phyloP scores from a whole-genome alignment of 2,329 filamentous ascomycete genomes.

The Calonectria honghensis region DNA sequence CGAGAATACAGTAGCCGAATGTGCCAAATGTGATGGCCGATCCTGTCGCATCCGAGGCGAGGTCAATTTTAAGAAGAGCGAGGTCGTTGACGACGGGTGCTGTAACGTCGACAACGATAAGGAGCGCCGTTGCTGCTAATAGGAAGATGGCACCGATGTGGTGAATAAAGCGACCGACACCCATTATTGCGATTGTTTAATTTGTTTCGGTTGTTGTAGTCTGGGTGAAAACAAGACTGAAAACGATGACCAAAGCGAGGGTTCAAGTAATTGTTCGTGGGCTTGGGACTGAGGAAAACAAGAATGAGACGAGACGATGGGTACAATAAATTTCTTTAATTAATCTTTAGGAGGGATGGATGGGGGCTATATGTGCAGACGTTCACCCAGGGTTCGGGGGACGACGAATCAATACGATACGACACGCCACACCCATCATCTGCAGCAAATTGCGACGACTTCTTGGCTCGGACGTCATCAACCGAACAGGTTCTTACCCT shows the following conservation, averaged over 20 bases:
- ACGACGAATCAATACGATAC: slow-evolving; percentile 27
- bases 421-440: slow-evolving; percentile 41
- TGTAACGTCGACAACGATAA: slow-evolving; percentile 75
- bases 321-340: not conserved
- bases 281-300: not conserved
- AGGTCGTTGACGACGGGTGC: slow-evolving; percentile 75
- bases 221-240: slow-evolving; percentile 10
- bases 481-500: slow-evolving; percentile 43
- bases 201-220: slow-evolving; percentile 31
- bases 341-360: not conserved
- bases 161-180: slow-evolving; percentile 70
- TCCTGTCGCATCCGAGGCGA: slow-evolving; percentile 61
- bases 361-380: slow-evolving; percentile 31
- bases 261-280: slow-evolving; percentile 24
- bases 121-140: slow-evolving; percentile 72
- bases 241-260: not conserved
- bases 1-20: slow-evolving; percentile 74
- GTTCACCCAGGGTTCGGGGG: slow-evolving; percentile 20
- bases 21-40: slow-evolving; percentile 73
- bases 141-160: slow-evolving; percentile 76
- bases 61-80: slow-evolving; percentile 71
- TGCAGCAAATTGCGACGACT: slow-evolving; percentile 42
- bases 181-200: slow-evolving; percentile 63
- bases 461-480: slow-evolving; percentile 54
- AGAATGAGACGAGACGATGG: not conserved